phyloP scores from a whole-genome alignment of 2,329 filamentous ascomycete species.

The Geosmithia putterillii region DNA sequence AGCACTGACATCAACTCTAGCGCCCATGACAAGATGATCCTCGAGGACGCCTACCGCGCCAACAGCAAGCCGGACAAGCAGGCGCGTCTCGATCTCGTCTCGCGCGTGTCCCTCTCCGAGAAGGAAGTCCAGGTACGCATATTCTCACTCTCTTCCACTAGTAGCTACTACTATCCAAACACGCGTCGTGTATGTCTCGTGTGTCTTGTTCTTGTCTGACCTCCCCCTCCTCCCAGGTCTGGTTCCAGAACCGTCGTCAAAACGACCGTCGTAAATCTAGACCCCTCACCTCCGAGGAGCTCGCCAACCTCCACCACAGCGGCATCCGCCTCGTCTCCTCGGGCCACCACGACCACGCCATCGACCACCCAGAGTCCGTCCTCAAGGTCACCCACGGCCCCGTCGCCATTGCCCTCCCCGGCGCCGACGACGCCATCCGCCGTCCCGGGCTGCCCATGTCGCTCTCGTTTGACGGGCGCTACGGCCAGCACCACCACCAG shows the following conservation, averaged over 20 bases:
- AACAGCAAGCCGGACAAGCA: conserved; percentile 90
- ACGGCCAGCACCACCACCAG: neutral
- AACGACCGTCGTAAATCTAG: conserved; percentile 84
- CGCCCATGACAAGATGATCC: conserved; percentile 75
- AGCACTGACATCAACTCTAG: no score
- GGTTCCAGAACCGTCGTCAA: conserved; percentile 93
- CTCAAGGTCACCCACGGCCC: conserved; percentile 1
- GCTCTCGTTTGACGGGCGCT: no score
- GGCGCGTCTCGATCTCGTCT: conserved; percentile 72
- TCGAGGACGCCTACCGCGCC: conserved; percentile 72
- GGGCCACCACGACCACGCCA: neutral
- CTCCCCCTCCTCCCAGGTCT: no score
- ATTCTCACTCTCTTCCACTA: neutral
- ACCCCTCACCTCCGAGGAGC: conserved; percentile 67
- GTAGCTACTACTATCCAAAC: neutral
- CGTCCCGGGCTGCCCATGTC: neutral
- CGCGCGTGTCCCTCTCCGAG: conserved; percentile 77
- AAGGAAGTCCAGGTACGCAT: conserved; percentile 84
- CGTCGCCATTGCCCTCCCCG: neutral
- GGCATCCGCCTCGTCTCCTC: conserved; percentile 1
- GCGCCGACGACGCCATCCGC: neutral
- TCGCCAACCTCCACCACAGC: conserved; percentile 44
- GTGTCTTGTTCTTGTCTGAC: no score
- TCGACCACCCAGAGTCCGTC: neutral
- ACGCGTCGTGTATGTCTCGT: no score